phyloP scores from a whole-genome alignment of 2,329 filamentous ascomycete genomes.

The Microdochium nivale region DNA sequence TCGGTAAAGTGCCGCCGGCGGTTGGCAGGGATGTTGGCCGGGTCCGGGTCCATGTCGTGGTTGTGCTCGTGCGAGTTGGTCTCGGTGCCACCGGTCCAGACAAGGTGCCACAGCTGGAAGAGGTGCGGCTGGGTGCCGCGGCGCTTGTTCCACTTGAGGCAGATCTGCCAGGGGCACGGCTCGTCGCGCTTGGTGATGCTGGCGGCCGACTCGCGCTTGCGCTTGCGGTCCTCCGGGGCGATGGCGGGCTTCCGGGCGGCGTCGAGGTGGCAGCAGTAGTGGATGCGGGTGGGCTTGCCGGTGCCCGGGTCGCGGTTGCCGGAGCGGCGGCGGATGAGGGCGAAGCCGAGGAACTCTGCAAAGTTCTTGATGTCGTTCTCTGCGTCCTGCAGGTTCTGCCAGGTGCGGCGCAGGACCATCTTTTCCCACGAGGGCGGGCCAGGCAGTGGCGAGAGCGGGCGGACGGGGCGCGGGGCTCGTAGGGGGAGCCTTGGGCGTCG shows the following conservation, averaged over 20 bases:
- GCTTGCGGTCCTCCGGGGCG: background rate
- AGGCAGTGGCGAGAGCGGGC: background rate
- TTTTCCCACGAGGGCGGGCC: background rate
- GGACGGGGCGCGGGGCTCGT: background rate
- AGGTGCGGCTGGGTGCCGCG: background rate
- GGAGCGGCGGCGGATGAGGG: background rate
- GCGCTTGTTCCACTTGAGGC: background rate
- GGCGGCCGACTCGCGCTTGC: background rate
- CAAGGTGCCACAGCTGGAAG: background rate
- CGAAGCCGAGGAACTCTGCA: background rate
- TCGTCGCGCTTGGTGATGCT: background rate
- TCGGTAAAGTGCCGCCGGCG: background rate
- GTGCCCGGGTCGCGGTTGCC: background rate
- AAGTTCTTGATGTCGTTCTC: constrained; percentile 1
- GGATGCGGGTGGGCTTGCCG: background rate
- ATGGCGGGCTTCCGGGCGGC: background rate
- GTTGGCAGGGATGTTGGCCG: background rate
- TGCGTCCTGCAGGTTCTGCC: background rate
- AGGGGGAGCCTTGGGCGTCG: background rate
- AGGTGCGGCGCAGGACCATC: background rate
- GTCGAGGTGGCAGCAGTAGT: background rate
- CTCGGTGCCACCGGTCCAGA: background rate
- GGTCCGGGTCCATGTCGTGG: background rate
- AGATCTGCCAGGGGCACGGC: background rate
- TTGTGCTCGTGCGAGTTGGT: background rate